Evolutionary conservation across 2,329 filamentous ascomycete genomes (phyloP), one percentile per base, ranked within the genome.

Genomic region (Pseudogymnoascus sp.): DNA sequence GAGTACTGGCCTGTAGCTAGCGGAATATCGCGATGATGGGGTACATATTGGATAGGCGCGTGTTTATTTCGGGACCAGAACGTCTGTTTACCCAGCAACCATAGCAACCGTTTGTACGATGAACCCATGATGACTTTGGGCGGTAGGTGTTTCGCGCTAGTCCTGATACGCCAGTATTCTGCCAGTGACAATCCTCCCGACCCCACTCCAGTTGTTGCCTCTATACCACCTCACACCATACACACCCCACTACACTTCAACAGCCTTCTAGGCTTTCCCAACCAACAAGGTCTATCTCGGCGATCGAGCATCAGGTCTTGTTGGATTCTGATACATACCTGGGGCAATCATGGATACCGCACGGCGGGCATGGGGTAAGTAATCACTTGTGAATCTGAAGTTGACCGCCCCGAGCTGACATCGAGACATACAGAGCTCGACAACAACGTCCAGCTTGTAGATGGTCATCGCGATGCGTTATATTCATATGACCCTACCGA

Each of bases 391-490:
- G 61, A 46, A 59, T 40, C 23, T 65, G 61, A 63, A 64, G 62
- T 63, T 62, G 60, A 63, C 61, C 62, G 56, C 46, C 25, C 46
- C 12, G 64, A 67, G 64, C 70, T 72, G 36, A 72, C 65, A 63
- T 69, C 70, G 66, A 68, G 67, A 63, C 69, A 68, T 68, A 69
- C 72, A 96, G 93, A 96, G 82, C 85, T 95, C 73, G 91, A 96
- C 75, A 96, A 96, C 76, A 87, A 89, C 66, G 81, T 92, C 77
- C 84, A 88, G 73, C 84, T 97, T 66, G 87, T 96, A 72, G 93
- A 99, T 74, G 84, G 90, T 62, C 85, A 86, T 69, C 90, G 91
- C 72, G 95, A 99, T 77, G 91, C 91, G 53, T 90, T 99, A 70
- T 99, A 97, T 81, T 83, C 84, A 72, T 96, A 95, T 79, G 85